phyloP scores from a whole-genome alignment of 441 rosid genomes.

The Oxalis stricta region DNA sequence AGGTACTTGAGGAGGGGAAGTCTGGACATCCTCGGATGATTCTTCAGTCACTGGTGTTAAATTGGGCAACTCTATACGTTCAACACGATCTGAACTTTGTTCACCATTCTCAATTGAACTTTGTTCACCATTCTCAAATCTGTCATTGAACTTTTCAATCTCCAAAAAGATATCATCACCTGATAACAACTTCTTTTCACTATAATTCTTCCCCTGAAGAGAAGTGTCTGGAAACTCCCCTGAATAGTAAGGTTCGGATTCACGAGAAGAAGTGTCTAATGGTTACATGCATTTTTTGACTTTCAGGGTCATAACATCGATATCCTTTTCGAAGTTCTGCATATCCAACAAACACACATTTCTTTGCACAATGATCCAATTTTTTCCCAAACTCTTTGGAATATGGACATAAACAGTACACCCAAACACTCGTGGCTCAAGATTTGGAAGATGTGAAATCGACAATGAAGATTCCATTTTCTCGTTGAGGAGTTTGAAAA shows the following conservation, averaged over 20 bases:
- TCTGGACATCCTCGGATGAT: no score
- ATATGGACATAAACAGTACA: slow-evolving; percentile 4
- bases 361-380: background rate
- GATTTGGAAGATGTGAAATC: background rate
- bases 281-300: background rate
- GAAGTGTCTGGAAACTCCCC: background rate
- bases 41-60: background rate
- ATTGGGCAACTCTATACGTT: no score
- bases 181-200: no score
- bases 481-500: background rate
- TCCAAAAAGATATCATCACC: no score
- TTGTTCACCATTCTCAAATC: no score
- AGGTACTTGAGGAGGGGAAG: background rate
- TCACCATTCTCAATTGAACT: no score
- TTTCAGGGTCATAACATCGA: background rate
- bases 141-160: no score
- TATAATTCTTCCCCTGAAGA: background rate
- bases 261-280: background rate
- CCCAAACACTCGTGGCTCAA: background rate
- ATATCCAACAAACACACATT: background rate
- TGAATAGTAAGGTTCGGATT: background rate
- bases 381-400: no score
- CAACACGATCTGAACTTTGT: no score
- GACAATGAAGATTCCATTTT: background rate
- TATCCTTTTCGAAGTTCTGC: background rate